Evolutionary conservation across 2,329 filamentous ascomycete species (phyloP).

Genomic region (Plectosphaerella cucumerina): DNA sequence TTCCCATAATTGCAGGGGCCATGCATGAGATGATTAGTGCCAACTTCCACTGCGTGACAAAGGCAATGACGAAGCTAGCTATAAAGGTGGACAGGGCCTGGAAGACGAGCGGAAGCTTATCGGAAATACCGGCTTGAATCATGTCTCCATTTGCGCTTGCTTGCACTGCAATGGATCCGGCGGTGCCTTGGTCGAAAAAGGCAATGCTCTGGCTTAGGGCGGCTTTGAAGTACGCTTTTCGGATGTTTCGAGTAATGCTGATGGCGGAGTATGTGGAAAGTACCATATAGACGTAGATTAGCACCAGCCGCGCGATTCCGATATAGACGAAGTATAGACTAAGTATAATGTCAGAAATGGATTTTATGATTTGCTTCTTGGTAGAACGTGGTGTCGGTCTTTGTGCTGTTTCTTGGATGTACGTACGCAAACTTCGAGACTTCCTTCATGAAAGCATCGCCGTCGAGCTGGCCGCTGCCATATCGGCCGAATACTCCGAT

Average conservation of each 20-base stretch:
- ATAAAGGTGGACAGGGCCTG: conserved; percentile 28
- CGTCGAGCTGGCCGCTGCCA: too few species aligned
- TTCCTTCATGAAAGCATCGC: too few species aligned
- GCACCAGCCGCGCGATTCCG: conserved; percentile 36
- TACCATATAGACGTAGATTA: conserved; percentile 30
- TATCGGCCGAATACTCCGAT: too few species aligned
- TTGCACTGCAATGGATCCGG: conserved; percentile 32
- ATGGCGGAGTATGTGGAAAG: conserved; percentile 35
- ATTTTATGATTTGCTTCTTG: too few species aligned
- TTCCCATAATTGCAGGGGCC: conserved; percentile 4
- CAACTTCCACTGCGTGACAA: conserved; percentile 32
- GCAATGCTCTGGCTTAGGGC: conserved; percentile 36
- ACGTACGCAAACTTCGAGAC: too few species aligned
- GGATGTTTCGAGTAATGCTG: conserved; percentile 33
- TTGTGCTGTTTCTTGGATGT: too few species aligned
- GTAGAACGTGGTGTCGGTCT: too few species aligned
- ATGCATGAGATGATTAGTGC: conserved; percentile 31
- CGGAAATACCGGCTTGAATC: conserved; percentile 28
- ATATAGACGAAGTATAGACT: conserved; percentile 45
- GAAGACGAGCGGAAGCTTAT: conserved; percentile 28
- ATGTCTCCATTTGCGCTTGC: conserved; percentile 34
- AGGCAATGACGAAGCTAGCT: conserved; percentile 28
- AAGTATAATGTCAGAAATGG: neutral
- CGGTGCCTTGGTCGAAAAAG: conserved; percentile 29
- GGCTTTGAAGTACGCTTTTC: conserved; percentile 38